Base-by-base conservation (phyloP, 345 rosid species). In the Isatis tinctoria region DNA sequence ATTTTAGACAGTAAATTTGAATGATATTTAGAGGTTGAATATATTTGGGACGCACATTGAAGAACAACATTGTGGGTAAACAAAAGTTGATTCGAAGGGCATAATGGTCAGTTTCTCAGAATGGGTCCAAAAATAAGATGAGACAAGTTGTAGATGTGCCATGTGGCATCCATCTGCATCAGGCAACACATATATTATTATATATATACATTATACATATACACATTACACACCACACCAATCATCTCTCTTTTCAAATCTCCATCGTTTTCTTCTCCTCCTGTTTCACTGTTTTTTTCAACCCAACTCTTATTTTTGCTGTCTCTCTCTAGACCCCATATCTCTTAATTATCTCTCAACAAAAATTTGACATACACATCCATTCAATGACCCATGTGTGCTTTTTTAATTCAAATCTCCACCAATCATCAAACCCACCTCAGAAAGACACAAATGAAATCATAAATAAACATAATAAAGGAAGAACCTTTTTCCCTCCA, bases 391-490 rank as follows among this genome's bases (percentile, higher is more conserved):
- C 49, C 48, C 71, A 64, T 22, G 4, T 65, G 58, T 73, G 32
- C 12, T 13, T 74, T 67, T 4, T 12, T 11, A 49, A 67, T 75
- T 75, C 63, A 67, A 60, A 51, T 14, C 53, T 49, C 27, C 35
- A 76, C 59, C 66, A 32, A 57, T 16, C 44, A 69, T 79, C 86
- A 85, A 85, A 83, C 82, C 89, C 80, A 85, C 72, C 83, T 86
- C 82, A 83, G 79, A 86, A 63, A 73, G 39, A 41, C 45, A 63
- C 56, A 18, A 73, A 78, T 72, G 62, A 36, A 62, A 51, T 63
- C 58, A 66, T 65, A 61, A 44, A 66, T 54, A 65, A 44, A 75
- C 74, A 60, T 43, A 43, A 27, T 53, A 56, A 73, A 77, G 77
- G 48, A 17, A 16, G 58, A 58, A n/a, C 32, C 44, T 78, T 51